phyloP scores from a whole-genome alignment of 2,329 filamentous ascomycete genomes.

The Aphanocladium album region DNA sequence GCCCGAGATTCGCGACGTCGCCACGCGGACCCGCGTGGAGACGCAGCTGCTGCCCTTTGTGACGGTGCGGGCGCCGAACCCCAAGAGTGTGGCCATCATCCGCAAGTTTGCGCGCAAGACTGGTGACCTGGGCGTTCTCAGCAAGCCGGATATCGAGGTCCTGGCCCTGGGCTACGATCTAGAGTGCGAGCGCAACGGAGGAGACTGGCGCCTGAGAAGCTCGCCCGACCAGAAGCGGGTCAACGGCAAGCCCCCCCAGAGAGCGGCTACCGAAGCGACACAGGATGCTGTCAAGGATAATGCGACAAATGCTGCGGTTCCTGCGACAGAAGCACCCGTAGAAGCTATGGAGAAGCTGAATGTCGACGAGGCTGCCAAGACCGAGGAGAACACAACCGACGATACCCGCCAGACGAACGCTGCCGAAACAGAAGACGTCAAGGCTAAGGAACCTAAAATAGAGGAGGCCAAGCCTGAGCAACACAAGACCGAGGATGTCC shows the following conservation, averaged over 20 bases:
- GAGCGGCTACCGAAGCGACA: constrained; percentile 18
- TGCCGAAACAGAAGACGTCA: not conserved
- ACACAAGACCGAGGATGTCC: constrained; percentile 1
- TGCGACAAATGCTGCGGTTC: not conserved
- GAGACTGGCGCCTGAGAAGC: constrained; percentile 77
- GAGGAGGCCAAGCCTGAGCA: constrained; percentile 16
- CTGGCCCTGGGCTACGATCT: constrained; percentile 89
- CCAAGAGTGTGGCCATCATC: constrained; percentile 73
- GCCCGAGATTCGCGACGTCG: constrained; percentile 80
- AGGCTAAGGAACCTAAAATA: constrained; percentile 22
- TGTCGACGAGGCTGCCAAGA: constrained; percentile 10
- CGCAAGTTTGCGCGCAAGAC: constrained; percentile 83
- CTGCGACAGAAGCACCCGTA: not conserved
- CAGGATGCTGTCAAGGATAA: not conserved
- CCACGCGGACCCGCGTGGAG: constrained; percentile 74
- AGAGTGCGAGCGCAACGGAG: constrained; percentile 87
- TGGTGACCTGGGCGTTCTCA: constrained; percentile 83
- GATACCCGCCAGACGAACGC: not conserved
- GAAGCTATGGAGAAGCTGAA: constrained; percentile 13
- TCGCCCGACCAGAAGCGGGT: constrained; percentile 73
- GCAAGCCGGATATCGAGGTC: constrained; percentile 82
- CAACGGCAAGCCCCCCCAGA: constrained; percentile 61
- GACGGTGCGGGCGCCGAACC: constrained; percentile 66
- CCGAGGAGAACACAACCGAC: constrained; percentile 4
- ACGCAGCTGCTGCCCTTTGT: constrained; percentile 83